Base-by-base conservation (phyloP, 208 protist species). In the Leptomonas pyrrhocoris region DNA sequence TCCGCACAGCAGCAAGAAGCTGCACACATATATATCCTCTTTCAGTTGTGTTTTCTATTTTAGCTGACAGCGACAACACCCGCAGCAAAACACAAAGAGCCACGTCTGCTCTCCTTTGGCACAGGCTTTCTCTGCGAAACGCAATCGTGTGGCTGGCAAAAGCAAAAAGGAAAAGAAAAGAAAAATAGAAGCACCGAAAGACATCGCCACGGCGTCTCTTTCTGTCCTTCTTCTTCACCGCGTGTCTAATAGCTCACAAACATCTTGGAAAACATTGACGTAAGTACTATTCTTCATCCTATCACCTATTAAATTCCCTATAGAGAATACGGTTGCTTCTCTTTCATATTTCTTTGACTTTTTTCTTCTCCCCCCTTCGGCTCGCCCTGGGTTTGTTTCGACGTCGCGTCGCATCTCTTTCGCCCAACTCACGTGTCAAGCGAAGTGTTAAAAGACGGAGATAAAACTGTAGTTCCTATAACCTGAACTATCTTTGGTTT, bases 221-320 rank as follows among this genome's bases (percentile, higher is more conserved):
- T n/a, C 40, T 50, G 16, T 38, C 34, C 57, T 50, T 48, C 31
- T 36, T 59, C 36, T 50, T 36, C 8, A 7, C 36, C 34, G 13
- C 36, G 40, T 42, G 11, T 15, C 40, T 12, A 23, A 27, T 18
- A 27, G 46, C 25, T 43, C 36, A 65, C 59, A 65, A 30, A 65
- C 45, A 65, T 65, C 16, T 65, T 55, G 19, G 31, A 55, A 40
- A 12, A 12, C 58, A 51, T 51, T 63, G 58, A 51, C 58, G 58
- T 63, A 51, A 63, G 58, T 38, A 51, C 27, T 63, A 16, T 25
- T 63, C 45, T 53, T 65, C 59, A 65, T 55, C 28, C 59, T 51
- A 46, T 18, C 4, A 43, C n/a, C 2, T 23, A 42, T 18, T 12
- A 43, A 18, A n/a, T 63, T 46, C 8, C 18, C 2, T 38, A 57